Conservation (phyloP, 306 rosid genomes). For the Sphenostylis stenocarpa region DNA sequence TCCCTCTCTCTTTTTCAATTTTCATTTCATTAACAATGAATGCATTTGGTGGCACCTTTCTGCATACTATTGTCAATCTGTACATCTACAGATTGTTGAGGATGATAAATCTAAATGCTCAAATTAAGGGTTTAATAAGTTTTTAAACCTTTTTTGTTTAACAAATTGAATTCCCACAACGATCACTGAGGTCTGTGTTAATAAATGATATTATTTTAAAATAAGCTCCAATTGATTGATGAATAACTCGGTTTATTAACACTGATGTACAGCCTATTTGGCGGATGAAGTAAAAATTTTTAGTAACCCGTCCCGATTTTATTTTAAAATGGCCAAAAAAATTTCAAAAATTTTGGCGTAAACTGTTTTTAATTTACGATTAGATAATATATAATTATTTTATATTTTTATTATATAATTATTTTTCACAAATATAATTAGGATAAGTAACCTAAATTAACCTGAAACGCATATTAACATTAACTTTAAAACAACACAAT, state of each 20-base stretch:
- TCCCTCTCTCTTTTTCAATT: background rate
- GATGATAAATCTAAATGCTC: constrained; percentile 23
- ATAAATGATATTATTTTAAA: constrained; percentile 33
- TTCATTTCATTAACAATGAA: background rate
- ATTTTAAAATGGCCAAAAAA: too few relatives aligned
- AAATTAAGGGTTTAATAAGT: constrained; percentile 4
- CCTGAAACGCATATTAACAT: background rate
- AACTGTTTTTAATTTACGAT: too few relatives aligned
- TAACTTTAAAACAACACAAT: background rate
- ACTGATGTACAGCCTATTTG: constrained; percentile 65
- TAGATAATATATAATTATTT: too few relatives aligned
- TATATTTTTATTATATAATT: too few relatives aligned
- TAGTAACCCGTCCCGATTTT: too few relatives aligned
- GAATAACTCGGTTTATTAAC: constrained; percentile 29
- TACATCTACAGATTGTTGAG: constrained; percentile 13
- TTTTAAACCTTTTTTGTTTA: constrained; percentile 20
- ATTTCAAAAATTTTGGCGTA: too few relatives aligned
- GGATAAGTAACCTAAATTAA: background rate
- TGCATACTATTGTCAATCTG: constrained; percentile 20
- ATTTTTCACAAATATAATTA: background rate
- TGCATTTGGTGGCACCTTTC: constrained; percentile 1
- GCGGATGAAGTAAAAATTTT: too few relatives aligned
- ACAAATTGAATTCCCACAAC: constrained; percentile 11
- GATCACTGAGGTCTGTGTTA: constrained; percentile 24
- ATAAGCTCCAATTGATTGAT: constrained; percentile 11